Percentiles rank a stretch among this genome's conserved stretches.
Evolutionary conservation across 768 basidiomycete genomes (phyloP).

Genomic region (Termitomyces heimii): DNA sequence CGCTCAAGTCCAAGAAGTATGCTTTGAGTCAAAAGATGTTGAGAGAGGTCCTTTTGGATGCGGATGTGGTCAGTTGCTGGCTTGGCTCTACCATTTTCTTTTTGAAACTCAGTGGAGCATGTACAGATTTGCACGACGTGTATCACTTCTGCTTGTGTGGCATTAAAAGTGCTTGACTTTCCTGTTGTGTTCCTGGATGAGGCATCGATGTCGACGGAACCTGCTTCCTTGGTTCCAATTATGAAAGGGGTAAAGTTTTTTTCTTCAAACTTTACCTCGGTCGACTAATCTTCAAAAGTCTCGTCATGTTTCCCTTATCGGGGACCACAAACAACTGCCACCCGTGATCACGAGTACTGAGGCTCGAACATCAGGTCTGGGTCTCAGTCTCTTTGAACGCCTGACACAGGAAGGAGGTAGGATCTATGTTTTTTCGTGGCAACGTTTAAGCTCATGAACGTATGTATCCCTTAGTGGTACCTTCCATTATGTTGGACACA

Average conservation of each 20-base stretch:
- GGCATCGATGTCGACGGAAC: constrained; percentile 95
- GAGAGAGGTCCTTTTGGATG: constrained; percentile 50
- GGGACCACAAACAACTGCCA: constrained; percentile 96
- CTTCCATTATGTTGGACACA: constrained; percentile 87
- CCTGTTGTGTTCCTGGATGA: constrained; percentile 94
- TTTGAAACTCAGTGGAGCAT: constrained; percentile 3
- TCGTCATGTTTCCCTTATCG: constrained; percentile 80
- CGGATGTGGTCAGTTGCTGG: constrained; percentile 62
- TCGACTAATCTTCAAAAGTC: constrained; percentile 39
- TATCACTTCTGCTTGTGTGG: constrained; percentile 64
- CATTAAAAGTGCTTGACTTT: constrained; percentile 74
- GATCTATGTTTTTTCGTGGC: constrained; percentile 18
- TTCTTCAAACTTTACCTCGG: neutral
- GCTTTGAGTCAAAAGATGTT: constrained; percentile 59
- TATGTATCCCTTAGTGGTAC: constrained; percentile 47
- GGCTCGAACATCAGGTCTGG: constrained; percentile 68
- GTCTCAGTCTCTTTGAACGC: constrained; percentile 83
- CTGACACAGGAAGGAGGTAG: constrained; percentile 77
- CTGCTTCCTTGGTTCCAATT: constrained; percentile 82
- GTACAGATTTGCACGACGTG: constrained; percentile 84
- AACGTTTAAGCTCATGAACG: neutral
- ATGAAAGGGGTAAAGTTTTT: constrained; percentile 80
- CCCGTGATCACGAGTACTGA: constrained; percentile 79
- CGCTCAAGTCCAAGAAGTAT: constrained; percentile 39
- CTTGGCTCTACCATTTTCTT: neutral